Conservation (phyloP, 208 protist genomes). For the Naegleria fowleri region DNA sequence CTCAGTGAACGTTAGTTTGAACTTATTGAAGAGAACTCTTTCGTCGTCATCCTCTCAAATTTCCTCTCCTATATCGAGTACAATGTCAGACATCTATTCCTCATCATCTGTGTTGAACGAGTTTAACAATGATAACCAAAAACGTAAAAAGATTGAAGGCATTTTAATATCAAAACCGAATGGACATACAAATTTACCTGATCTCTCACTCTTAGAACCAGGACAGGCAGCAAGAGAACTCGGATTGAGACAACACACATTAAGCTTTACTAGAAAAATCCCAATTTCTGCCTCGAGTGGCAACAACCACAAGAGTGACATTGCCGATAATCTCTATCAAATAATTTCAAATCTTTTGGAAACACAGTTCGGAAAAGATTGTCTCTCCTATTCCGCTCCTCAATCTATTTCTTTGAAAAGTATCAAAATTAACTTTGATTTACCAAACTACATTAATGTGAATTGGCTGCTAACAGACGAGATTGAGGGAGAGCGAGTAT, state of each 20-base stretch:
- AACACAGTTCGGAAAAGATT: background rate
- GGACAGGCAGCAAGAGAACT: background rate
- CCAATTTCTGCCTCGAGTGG: background rate
- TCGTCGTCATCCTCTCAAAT: no score
- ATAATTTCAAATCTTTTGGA: background rate
- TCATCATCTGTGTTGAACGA: background rate
- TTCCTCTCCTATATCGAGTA: no score
- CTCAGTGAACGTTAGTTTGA: background rate
- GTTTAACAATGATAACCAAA: background rate
- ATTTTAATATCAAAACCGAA: background rate
- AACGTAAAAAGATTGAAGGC: background rate
- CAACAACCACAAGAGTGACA: background rate
- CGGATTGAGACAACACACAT: background rate
- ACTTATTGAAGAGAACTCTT: constrained; percentile 14
- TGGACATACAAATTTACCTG: background rate
- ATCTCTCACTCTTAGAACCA: background rate
- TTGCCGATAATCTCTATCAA: background rate
- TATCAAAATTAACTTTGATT: background rate
- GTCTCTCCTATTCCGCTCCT: background rate
- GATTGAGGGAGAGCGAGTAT: background rate
- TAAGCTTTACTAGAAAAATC: background rate
- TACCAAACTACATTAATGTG: background rate
- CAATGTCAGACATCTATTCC: background rate
- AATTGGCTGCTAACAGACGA: background rate
- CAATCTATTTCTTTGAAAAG: background rate